These are phyloP conservation scores for Colletotrichum tamarilloi DNA, from an alignment of 2,329 filamentous ascomycete species.

Conservation along the genomic window DNA sequence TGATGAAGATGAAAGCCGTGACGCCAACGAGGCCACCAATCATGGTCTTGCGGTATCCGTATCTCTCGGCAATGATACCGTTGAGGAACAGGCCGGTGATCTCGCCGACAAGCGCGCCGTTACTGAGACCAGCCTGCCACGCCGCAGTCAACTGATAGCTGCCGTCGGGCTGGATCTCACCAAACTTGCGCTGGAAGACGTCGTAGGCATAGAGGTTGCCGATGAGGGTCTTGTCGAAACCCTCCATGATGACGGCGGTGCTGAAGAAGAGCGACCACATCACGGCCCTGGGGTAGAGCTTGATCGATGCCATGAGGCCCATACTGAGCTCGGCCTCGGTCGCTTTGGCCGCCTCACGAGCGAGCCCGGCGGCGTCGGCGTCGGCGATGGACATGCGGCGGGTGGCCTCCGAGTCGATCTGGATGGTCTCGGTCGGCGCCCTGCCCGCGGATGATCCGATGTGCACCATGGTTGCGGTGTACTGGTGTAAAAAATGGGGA, in stretches of 20 bases:
- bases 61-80: slow-evolving; percentile 58
- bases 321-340: slow-evolving; percentile 52
- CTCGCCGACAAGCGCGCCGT: slow-evolving; percentile 59
- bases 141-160: slow-evolving; percentile 56
- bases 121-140: slow-evolving; percentile 64
- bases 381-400: slow-evolving; percentile 9
- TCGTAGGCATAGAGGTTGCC: slow-evolving; percentile 35
- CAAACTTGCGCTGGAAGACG: slow-evolving; percentile 52
- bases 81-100: slow-evolving; percentile 62
- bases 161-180: slow-evolving; percentile 46
- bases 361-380: slow-evolving; percentile 11
- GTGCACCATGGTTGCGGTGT: slow-evolving; percentile 6
- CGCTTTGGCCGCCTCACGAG: slow-evolving; percentile 48
- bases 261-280: slow-evolving; percentile 55
- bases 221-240: slow-evolving; percentile 37
- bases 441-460: slow-evolving; percentile 5
- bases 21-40: slow-evolving; percentile 52
- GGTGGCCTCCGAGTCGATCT: slow-evolving; percentile 14
- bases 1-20: slow-evolving; percentile 58
- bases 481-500: neutral
- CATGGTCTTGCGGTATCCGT: slow-evolving; percentile 60
- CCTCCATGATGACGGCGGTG: slow-evolving; percentile 54
- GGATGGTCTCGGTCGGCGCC: slow-evolving; percentile 2
- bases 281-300: slow-evolving; percentile 56
- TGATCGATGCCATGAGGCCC: slow-evolving; percentile 50